Conservation (phyloP, 2,329 filamentous ascomycete genomes). For the Colletotrichum magnum region DNA sequence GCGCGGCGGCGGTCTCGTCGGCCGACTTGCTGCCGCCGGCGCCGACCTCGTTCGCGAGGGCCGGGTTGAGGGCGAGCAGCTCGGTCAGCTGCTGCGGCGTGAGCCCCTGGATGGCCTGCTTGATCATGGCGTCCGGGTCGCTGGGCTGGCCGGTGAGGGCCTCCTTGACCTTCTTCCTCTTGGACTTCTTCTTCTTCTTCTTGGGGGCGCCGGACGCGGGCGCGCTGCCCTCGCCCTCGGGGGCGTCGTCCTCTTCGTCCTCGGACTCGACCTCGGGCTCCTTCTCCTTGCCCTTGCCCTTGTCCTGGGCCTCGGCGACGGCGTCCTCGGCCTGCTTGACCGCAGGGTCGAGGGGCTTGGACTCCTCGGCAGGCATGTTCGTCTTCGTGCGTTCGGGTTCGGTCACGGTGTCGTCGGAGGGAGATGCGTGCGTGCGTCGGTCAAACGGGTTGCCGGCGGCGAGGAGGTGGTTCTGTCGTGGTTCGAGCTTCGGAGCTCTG, state of each 20-base stretch:
- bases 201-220: slow-evolving; percentile 48
- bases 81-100: slow-evolving; percentile 72
- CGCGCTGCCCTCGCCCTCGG: slow-evolving; percentile 55
- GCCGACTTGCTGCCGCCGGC: slow-evolving; percentile 53
- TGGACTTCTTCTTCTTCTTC: slow-evolving; percentile 75
- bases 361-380: slow-evolving; percentile 69
- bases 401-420: slow-evolving; percentile 4
- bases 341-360: slow-evolving; percentile 71
- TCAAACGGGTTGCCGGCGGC: not conserved
- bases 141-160: slow-evolving; percentile 54
- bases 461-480: slow-evolving; percentile 28
- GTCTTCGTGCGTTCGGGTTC: slow-evolving; percentile 21
- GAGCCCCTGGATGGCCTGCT: slow-evolving; percentile 67
- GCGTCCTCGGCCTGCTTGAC: slow-evolving; percentile 63
- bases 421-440: not conserved
- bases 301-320: slow-evolving; percentile 50
- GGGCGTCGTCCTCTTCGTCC: slow-evolving; percentile 59
- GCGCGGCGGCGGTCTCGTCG: slow-evolving; percentile 63
- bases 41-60: slow-evolving; percentile 72
- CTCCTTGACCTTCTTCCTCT: slow-evolving; percentile 73
- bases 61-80: slow-evolving; percentile 80
- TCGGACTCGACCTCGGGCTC: slow-evolving; percentile 63
- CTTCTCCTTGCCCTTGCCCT: slow-evolving; percentile 59
- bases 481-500: slow-evolving; percentile 37
- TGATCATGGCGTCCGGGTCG: slow-evolving; percentile 57